Conservation (phyloP, 495 filamentous ascomycete species). For the Tricharina praecox region DNA sequence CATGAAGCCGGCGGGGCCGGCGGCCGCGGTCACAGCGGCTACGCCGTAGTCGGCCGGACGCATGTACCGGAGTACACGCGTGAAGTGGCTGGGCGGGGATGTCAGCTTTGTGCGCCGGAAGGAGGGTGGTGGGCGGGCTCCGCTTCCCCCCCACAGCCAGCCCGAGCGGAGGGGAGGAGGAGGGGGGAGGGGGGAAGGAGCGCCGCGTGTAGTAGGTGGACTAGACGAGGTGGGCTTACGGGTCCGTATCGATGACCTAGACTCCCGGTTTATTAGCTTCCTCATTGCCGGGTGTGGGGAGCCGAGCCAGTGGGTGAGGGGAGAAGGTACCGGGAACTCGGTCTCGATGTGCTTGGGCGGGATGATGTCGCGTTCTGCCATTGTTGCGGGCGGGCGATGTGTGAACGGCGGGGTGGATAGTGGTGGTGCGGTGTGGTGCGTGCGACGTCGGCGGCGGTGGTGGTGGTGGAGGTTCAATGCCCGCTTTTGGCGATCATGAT, state of each 20-base stretch:
- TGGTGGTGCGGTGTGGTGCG: background rate
- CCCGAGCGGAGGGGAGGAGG: too few relatives aligned
- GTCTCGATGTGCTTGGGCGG: constrained; percentile 49
- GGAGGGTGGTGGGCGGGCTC: too few relatives aligned
- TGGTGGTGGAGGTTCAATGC: too few relatives aligned
- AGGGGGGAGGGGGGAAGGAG: too few relatives aligned
- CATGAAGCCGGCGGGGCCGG: constrained; percentile 54
- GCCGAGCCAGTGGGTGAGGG: background rate
- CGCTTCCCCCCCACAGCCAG: too few relatives aligned
- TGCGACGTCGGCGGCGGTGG: background rate
- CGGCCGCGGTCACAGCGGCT: constrained; percentile 45
- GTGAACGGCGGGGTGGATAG: background rate
- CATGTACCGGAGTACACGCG: constrained; percentile 72
- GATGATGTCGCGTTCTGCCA: constrained; percentile 3
- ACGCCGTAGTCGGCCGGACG: constrained; percentile 63
- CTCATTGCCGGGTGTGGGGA: background rate
- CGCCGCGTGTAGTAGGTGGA: background rate
- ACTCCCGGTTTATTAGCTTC: background rate
- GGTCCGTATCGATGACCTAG: constrained; percentile 94
- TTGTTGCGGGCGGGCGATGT: background rate
- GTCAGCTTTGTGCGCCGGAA: too few relatives aligned
- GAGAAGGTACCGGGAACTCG: constrained; percentile 56
- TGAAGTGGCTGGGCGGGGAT: constrained; percentile 54
- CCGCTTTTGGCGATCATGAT: too few relatives aligned
- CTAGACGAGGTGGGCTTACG: constrained; percentile 43